Evolutionary conservation across 148 eudicot species (phyloP), one percentile per base, ranked within the genome.

Genomic region (Fagopyrum esculentum): DNA sequence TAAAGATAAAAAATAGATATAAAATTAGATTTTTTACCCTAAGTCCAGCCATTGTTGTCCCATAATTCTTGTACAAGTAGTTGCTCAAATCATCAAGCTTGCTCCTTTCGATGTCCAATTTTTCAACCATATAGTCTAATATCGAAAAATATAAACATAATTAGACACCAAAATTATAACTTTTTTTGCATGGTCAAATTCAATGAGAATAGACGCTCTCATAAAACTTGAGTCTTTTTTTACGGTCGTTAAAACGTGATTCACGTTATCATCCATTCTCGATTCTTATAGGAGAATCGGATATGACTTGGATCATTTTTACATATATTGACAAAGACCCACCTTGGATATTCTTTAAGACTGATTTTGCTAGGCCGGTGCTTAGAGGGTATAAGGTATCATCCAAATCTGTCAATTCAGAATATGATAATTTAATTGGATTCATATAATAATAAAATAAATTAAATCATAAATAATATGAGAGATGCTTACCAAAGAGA

Each of bases 21-120:
- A 68, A 46, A 55, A 16, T 57, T n/a, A 51, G 69, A 51, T 78
- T 71, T 51, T 86, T 66, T 88, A 94, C 98, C 88, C 96, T 89
- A 43, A 95, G 92, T 55, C 98, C 98, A 2, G 98, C 98, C 97
- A 95, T 86, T 71, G 98, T 95, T 22, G 98, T 95, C 63, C 98
- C 98, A 71, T 90, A 95, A 70, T 87, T 82, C 75, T 90, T 92
- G 85, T 95, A 95, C 71, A 95, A 80, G 2, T 84, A 80, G 75
- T 86, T 80, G 55, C 93, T 26, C 81, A 92, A 72, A 5, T 84
- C 91, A 6, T 80, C n/a, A 69, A 90, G 75, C 77, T 86, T 85
- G 78, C 83, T 86, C 80, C 63, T 75, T 6, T 95, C 93, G 45
- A 95, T 85, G 57, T 91, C 92, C 29, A 92, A 85, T 80, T 87